Base-by-base conservation (phyloP, 805 yeast species). In the Saturnispora sekii region DNA sequence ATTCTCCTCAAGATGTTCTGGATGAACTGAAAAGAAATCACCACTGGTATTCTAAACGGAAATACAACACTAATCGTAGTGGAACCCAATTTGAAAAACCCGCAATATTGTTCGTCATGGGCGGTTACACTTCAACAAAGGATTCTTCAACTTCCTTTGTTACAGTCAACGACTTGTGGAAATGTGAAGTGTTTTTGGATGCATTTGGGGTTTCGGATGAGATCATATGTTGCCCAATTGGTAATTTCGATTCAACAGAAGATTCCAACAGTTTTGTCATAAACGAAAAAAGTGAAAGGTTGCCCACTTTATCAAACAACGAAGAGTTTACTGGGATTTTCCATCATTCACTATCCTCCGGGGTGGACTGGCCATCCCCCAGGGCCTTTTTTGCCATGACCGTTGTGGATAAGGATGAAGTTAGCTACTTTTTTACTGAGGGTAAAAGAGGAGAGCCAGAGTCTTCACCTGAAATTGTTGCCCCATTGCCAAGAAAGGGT, bases 21-120 rank as follows among this genome's bases (percentile, higher is more conserved):
- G 38, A 36, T 6, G 36, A 41, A 26, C 11, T 28, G 21, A 39
- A 29, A 15, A 40, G 35, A 14, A 21, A 14, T 29, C 26, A 26
- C 33, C 10, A 30, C 29, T 32, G 29, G 29, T 17, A 28, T 42
- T 18, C 35, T 18, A 31, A 10, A 11, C 35, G 15, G 10, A 35
- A 30, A 21, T 7, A 31, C 14, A 12, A 11, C 31, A 17, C 9
- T 10, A 15, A 10, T 18, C 28, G 34, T 3, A 10, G 26, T 10
- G 14, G 15, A 14, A 30, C 17, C 18, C 45, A 43, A 21, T 43
- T 36, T 37, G 30, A 31, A 26, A 32, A 50, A 15, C 65, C 65
- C 2, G 69, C 72, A 2, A 54, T 65, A 3, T 47, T 61, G 1
- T 67, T 67, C 35, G 63, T 73, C 4, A 68, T 72, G 66, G 79